Evolutionary conservation across 495 filamentous ascomycete genomes (phyloP).

Genomic region (Neurospora tetrasperma): DNA sequence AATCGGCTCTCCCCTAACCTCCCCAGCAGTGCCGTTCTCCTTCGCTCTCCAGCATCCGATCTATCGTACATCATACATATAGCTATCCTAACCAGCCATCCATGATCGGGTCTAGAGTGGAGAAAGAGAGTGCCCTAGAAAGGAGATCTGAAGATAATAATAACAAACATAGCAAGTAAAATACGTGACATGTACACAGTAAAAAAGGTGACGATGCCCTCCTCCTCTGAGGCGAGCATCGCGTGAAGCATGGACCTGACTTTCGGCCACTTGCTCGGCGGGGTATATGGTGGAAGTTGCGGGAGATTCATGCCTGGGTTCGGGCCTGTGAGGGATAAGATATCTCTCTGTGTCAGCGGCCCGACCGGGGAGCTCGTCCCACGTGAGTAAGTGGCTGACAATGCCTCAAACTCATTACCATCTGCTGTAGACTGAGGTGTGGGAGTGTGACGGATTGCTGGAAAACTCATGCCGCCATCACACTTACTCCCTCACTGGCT

Average conservation of each 20-base stretch:
- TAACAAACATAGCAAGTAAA: neutral
- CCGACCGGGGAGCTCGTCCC: neutral
- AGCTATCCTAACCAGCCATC: neutral
- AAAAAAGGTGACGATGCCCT: neutral
- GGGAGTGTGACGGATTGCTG: neutral
- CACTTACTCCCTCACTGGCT: conserved; percentile 3
- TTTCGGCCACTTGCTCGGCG: neutral
- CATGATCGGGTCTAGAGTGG: neutral
- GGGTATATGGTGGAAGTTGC: neutral
- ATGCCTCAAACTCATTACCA: neutral
- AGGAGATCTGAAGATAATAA: neutral
- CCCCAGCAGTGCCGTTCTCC: neutral
- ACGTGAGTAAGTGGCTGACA: neutral
- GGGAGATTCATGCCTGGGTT: neutral
- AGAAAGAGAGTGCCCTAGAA: neutral
- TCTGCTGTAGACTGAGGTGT: neutral
- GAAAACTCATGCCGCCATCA: conserved; percentile 1
- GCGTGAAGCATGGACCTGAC: neutral
- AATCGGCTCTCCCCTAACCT: neutral
- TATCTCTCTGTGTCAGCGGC: neutral
- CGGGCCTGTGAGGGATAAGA: neutral
- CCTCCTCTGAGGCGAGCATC: neutral
- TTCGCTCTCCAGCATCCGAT: neutral
- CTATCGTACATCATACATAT: neutral
- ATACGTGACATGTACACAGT: neutral